phyloP scores from a whole-genome alignment of 257 asterid genomes.

The Fraxinus anomala region DNA sequence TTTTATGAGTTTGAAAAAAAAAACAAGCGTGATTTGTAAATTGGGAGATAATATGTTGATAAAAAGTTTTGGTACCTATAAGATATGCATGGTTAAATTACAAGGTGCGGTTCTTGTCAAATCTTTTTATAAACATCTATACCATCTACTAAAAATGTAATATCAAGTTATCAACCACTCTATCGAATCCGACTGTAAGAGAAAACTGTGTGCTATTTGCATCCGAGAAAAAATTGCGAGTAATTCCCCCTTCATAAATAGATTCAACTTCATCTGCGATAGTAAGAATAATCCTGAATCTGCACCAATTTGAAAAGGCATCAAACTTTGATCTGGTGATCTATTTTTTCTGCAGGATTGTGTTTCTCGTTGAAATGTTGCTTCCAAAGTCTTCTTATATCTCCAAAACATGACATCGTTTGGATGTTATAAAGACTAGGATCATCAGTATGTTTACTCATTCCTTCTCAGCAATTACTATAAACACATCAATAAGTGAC shows the following conservation, averaged over 20 bases:
- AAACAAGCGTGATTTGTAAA: no score
- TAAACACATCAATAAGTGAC: constrained; percentile 72
- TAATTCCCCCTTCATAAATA: no score
- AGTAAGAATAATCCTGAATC: background rate
- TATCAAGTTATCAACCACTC: background rate
- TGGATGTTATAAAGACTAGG: background rate
- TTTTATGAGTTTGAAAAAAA: no score
- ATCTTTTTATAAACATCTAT: background rate
- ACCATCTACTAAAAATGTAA: no score
- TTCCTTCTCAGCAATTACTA: constrained; percentile 81
- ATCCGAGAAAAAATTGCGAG: no score
- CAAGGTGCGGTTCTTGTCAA: background rate
- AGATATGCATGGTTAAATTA: no score
- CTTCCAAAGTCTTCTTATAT: background rate
- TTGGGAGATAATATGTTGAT: no score
- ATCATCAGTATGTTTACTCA: constrained; percentile 27
- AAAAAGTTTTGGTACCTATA: no score
- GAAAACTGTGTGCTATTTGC: no score
- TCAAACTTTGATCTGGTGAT: background rate
- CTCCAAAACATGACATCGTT: background rate
- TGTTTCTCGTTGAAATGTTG: background rate
- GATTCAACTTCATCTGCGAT: no score
- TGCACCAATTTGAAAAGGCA: background rate
- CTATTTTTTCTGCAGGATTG: background rate
- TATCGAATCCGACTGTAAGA: background rate